Evolutionary conservation across 495 filamentous ascomycete genomes (phyloP).

Genomic region (Aspergillus olivimuriae): DNA sequence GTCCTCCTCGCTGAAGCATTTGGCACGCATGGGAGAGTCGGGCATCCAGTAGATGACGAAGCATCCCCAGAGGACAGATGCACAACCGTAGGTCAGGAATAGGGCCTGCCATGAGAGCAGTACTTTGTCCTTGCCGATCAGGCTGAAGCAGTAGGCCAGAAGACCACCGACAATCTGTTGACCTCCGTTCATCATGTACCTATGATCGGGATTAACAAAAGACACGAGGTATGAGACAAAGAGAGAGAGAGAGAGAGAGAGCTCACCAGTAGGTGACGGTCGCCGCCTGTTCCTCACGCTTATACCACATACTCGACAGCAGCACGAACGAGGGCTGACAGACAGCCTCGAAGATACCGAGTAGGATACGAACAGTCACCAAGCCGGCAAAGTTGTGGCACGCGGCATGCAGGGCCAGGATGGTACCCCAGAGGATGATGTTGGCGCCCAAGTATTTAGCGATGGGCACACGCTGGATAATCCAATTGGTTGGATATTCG

Average conservation of each 20-base stretch:
- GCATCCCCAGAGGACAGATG: conserved; percentile 46
- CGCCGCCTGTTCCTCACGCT: conserved; percentile 56
- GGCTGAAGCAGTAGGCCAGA: conserved; percentile 52
- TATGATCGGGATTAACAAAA: too few species aligned
- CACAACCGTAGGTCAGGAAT: conserved; percentile 51
- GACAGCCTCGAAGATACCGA: conserved; percentile 64
- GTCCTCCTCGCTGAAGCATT: conserved; percentile 42
- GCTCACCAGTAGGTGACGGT: conserved; percentile 61
- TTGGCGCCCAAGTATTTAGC: conserved; percentile 57
- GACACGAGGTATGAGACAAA: too few species aligned
- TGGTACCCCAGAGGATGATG: conserved; percentile 54
- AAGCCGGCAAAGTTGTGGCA: conserved; percentile 52
- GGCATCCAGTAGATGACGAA: conserved; percentile 43
- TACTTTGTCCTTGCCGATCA: conserved; percentile 35
- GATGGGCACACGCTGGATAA: conserved; percentile 55
- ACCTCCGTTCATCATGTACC: conserved; percentile 62
- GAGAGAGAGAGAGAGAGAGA: background rate
- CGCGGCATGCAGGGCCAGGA: conserved; percentile 52
- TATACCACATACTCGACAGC: conserved; percentile 69
- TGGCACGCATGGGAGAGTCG: conserved; percentile 45
- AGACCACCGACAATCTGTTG: conserved; percentile 51
- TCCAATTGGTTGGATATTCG: conserved; percentile 52
- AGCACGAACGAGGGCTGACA: conserved; percentile 54
- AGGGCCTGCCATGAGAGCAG: conserved; percentile 53
- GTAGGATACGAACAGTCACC: conserved; percentile 50